Conservation (phyloP, 1,284 basidiomycete species). For the Melampsora occidentalis region DNA sequence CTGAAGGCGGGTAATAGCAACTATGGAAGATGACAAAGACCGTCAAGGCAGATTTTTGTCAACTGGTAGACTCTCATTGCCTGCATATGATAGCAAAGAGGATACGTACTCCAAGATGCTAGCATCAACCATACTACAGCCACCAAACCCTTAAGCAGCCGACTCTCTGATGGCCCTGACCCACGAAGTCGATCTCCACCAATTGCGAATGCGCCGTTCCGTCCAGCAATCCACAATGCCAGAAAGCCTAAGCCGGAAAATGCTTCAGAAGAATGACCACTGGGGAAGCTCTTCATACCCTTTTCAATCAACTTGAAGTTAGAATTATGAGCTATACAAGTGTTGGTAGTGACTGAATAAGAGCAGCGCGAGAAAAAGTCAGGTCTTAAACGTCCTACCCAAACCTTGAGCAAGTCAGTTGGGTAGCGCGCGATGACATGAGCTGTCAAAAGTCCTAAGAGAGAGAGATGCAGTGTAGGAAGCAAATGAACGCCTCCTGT, state of each 20-base stretch:
- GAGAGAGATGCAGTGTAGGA: constrained; percentile 38
- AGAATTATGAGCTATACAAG: constrained; percentile 31
- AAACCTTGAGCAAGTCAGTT: constrained; percentile 27
- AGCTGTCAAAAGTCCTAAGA: constrained; percentile 30
- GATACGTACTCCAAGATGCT: constrained; percentile 29
- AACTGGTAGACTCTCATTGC: background rate
- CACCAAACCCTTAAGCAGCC: constrained; percentile 32
- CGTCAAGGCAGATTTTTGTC: background rate
- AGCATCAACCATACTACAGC: constrained; percentile 32
- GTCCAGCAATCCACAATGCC: constrained; percentile 39
- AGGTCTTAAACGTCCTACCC: constrained; percentile 32
- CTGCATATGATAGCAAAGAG: background rate
- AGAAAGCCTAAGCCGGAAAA: constrained; percentile 38
- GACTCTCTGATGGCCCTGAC: constrained; percentile 38
- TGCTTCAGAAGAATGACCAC: constrained; percentile 30
- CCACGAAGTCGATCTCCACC: constrained; percentile 29
- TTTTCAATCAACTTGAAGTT: constrained; percentile 35
- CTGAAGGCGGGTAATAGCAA: constrained; percentile 32
- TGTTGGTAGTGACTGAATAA: constrained; percentile 27
- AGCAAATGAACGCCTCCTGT: constrained; percentile 31
- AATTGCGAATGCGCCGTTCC: constrained; percentile 41
- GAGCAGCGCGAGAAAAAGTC: constrained; percentile 43
- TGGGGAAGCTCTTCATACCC: constrained; percentile 43
- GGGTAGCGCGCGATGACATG: constrained; percentile 32
- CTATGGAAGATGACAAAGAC: background rate